Evolutionary conservation across 345 rosid species (phyloP).

Genomic region (Brassica juncea): DNA sequence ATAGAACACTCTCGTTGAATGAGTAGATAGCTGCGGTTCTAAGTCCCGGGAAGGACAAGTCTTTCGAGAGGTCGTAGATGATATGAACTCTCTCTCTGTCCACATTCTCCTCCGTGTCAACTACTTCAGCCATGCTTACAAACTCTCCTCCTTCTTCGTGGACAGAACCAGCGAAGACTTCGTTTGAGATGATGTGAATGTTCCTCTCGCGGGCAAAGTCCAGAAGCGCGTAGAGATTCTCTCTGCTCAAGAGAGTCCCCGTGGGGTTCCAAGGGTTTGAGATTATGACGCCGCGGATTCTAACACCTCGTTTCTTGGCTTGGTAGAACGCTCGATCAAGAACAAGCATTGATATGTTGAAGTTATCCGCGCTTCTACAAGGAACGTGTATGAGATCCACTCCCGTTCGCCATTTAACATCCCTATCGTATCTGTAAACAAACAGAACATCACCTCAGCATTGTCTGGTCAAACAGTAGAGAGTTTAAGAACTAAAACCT

Average conservation of each 20-base stretch:
- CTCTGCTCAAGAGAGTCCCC: slow-evolving; percentile 58
- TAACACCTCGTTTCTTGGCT: slow-evolving; percentile 87
- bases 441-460: not conserved
- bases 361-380: slow-evolving; percentile 79
- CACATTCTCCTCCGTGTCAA: slow-evolving; percentile 54
- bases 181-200: slow-evolving; percentile 78
- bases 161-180: slow-evolving; percentile 66
- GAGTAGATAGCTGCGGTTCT: slow-evolving; percentile 68
- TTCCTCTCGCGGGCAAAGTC: slow-evolving; percentile 90
- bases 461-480: not conserved
- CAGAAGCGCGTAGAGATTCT: slow-evolving; percentile 65
- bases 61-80: slow-evolving; percentile 69
- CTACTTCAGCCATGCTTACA: slow-evolving; percentile 76
- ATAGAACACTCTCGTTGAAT: slow-evolving; percentile 55
- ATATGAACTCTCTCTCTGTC: slow-evolving; percentile 77
- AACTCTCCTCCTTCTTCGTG: slow-evolving; percentile 54
- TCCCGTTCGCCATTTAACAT: slow-evolving; percentile 88
- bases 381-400: slow-evolving; percentile 87
- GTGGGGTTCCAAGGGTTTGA: slow-evolving; percentile 85
- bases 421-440: slow-evolving; percentile 69
- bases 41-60: slow-evolving; percentile 72
- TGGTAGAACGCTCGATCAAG: slow-evolving; percentile 82
- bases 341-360: slow-evolving; percentile 63
- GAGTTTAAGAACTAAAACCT: not conserved
- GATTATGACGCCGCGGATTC: slow-evolving; percentile 70